Evolutionary conservation across 805 yeast genomes (phyloP).

Genomic region (Pichia rugopelliculosa): DNA sequence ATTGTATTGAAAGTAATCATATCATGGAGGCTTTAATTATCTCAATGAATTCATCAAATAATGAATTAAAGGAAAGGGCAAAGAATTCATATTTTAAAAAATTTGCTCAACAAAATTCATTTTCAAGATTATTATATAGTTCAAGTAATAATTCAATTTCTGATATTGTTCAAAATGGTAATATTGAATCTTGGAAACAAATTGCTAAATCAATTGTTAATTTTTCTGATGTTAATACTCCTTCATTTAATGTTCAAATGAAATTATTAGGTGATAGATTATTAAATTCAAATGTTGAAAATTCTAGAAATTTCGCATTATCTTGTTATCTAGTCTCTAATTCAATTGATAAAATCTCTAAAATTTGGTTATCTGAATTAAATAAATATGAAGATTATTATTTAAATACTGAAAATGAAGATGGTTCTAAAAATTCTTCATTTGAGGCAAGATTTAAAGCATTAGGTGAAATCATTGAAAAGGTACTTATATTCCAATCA

Average conservation of each 20-base stretch:
- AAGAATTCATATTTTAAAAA: slow-evolving; percentile 63
- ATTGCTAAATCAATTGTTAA: slow-evolving; percentile 65
- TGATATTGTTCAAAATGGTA: slow-evolving; percentile 74
- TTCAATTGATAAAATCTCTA: slow-evolving; percentile 69
- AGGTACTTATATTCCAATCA: slow-evolving; percentile 67
- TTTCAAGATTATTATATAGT: slow-evolving; percentile 70
- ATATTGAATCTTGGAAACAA: slow-evolving; percentile 73
- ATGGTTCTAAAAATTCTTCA: slow-evolving; percentile 39
- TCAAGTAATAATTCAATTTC: slow-evolving; percentile 44
- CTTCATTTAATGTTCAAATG: slow-evolving; percentile 47
- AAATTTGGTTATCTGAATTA: slow-evolving; percentile 77
- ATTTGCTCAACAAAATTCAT: slow-evolving; percentile 41
- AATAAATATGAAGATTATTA: slow-evolving; percentile 34
- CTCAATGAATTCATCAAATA: slow-evolving; percentile 60
- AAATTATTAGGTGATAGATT: slow-evolving; percentile 75
- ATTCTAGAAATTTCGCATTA: slow-evolving; percentile 65
- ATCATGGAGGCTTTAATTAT: slow-evolving; percentile 76
- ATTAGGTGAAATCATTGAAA: slow-evolving; percentile 74
- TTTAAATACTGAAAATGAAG: slow-evolving; percentile 39
- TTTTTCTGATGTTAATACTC: slow-evolving; percentile 33
- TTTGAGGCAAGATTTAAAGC: slow-evolving; percentile 82
- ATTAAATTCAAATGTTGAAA: slow-evolving; percentile 32
- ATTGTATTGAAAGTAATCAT: slow-evolving; percentile 54
- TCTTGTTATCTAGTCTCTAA: slow-evolving; percentile 73
- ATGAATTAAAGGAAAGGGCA: slow-evolving; percentile 57